Base-by-base conservation (phyloP, 371 early-diverging fungal species). In the Lichtheimia corymbifera region DNA sequence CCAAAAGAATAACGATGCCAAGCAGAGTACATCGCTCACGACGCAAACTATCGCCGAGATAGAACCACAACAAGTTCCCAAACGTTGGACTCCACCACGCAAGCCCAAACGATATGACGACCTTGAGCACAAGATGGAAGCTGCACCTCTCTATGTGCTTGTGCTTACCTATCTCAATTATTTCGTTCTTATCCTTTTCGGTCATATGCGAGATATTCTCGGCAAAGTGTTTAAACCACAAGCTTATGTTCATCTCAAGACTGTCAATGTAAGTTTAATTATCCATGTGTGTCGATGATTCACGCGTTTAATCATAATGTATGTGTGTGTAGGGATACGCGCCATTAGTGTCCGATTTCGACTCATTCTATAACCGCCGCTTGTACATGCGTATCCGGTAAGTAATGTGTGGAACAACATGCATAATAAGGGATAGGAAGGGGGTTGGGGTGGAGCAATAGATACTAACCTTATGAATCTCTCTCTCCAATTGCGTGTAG, bases 291-390 rank as follows among this genome's bases (percentile, higher is more conserved):
- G 25, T 55, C 22, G 1, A 27, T 22, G 52, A 49, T 35, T 35
- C 35, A 35, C 35, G 35, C 35, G 35, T 35, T 35, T 35, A 11
- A 35, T 35, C 22, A 22, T 22, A 1, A 35, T 28, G 28, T 28
- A 5, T 27, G 27, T 27, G 27, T 27, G n/a, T 4, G 7, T 52
- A 88, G 89, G 93, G 95, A 35, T 88, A 90, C 80, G 96, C 98
- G 45, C 93, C 99, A 65, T 70, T 96, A 68, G 89, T 93, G 59
- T 89, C 94, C 62, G 95, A 96, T 68, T 94, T 98, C 86, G 96
- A 99, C 69, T 96, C 95, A 65, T 96, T 99, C 82, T 99, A 96
- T 83, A 93, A 91, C 47, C 86, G 99, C 59, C 88, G 96, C 60
- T 77, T 99, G 53, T 99, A 98, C 76, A 77, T 85, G 55, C 89